phyloP scores from a whole-genome alignment of 441 rosid species.

The Geranium incanum region DNA sequence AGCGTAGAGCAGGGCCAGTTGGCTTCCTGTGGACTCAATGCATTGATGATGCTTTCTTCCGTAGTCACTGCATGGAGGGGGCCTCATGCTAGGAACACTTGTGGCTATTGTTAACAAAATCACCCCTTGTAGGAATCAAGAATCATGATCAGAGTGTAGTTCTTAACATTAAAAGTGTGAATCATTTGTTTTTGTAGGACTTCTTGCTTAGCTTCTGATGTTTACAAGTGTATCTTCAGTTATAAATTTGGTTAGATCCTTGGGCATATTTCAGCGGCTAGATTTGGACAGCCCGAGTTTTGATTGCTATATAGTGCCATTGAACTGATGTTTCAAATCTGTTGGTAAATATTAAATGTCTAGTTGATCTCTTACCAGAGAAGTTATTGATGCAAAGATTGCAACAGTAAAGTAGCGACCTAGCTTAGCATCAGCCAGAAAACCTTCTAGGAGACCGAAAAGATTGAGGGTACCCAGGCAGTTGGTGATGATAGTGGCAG shows the following conservation, averaged over 20 bases:
- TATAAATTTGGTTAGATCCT: not conserved
- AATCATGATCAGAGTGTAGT: not conserved
- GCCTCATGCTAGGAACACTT: conserved; percentile 59
- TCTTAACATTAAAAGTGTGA: not conserved
- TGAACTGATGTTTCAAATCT: conserved; percentile 2
- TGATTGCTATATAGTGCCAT: not conserved
- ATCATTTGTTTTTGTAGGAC: not conserved
- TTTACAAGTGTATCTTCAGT: not conserved
- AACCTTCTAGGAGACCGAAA: conserved; percentile 79
- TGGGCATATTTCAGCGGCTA: not conserved
- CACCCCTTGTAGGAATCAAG: conserved; percentile 44
- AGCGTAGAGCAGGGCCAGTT: conserved; percentile 60
- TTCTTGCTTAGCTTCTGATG: not conserved
- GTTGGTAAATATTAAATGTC: not conserved
- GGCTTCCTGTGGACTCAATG: conserved; percentile 53
- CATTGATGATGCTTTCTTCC: conserved; percentile 54
- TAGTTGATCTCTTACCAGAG: conserved; percentile 40
- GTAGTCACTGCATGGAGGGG: conserved; percentile 55
- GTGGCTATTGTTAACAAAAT: conserved; percentile 55
- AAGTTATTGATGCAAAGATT: conserved; percentile 50
- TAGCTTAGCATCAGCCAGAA: conserved; percentile 82
- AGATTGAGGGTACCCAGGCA: conserved; percentile 86
- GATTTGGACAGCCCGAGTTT: not conserved
- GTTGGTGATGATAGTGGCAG: conserved; percentile 73
- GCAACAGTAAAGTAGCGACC: conserved; percentile 76